A percentile compares a stretch with the other conserved stretches of the same genome.
These are phyloP conservation scores for Aeminium ludgeri DNA, from an alignment of 495 filamentous ascomycete species.

Conservation along the genomic window DNA sequence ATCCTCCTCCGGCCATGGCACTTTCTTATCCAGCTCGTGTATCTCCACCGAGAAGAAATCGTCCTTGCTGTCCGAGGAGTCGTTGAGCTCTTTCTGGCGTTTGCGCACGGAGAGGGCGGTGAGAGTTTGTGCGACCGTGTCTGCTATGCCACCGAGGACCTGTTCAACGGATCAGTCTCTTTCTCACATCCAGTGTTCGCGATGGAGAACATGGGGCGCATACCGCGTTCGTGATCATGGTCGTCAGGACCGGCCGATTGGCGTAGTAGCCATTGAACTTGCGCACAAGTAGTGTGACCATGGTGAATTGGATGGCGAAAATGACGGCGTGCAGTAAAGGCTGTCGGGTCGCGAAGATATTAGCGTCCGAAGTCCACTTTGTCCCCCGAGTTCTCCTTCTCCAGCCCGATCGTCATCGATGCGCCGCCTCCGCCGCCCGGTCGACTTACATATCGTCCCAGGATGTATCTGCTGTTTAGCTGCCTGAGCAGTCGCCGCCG, in stretches of 20 bases:
- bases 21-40: slow-evolving; percentile 72
- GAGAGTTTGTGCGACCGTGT: slow-evolving; percentile 88
- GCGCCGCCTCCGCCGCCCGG: not conserved
- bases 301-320: slow-evolving; percentile 73
- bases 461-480: slow-evolving; percentile 28
- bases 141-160: slow-evolving; percentile 78
- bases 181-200: too few relatives aligned
- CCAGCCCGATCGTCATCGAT: too few relatives aligned
- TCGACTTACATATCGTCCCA: slow-evolving; percentile 23
- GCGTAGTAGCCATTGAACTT: slow-evolving; percentile 91
- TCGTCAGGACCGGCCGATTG: slow-evolving; percentile 83
- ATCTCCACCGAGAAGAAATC: slow-evolving; percentile 78
- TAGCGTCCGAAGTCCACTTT: slow-evolving; percentile 2
- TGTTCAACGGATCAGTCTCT: slow-evolving; percentile 18
- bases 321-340: slow-evolving; percentile 74
- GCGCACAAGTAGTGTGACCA: slow-evolving; percentile 59
- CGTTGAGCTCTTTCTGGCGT: slow-evolving; percentile 38
- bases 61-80: slow-evolving; percentile 30
- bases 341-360: slow-evolving; percentile 28
- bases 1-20: slow-evolving; percentile 47
- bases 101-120: slow-evolving; percentile 61
- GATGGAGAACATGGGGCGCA: slow-evolving; percentile 18
- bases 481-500: slow-evolving; percentile 18
- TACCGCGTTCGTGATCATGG: slow-evolving; percentile 96
- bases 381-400: too few relatives aligned